Evolutionary conservation across 2,329 filamentous ascomycete species (phyloP).

Genomic region (Aschersonia sp.): DNA sequence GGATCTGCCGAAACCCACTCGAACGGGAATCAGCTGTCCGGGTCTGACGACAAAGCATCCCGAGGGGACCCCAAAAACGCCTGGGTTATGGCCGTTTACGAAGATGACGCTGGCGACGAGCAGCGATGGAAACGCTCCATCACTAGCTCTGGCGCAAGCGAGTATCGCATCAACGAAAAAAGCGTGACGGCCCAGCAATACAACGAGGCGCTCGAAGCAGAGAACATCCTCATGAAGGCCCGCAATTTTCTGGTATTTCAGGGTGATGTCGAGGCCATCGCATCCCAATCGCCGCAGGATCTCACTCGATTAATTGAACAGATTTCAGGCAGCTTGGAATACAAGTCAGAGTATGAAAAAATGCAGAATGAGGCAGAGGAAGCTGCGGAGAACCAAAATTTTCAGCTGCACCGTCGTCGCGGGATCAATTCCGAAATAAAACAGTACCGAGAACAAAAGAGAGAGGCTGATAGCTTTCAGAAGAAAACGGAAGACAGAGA

Average conservation of each 20-base stretch:
- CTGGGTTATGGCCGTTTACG: slow-evolving; percentile 99
- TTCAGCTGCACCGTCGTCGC: slow-evolving; percentile 75
- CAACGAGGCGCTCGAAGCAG: slow-evolving; percentile 78
- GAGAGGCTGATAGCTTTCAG: slow-evolving; percentile 86
- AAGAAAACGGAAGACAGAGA: slow-evolving; percentile 83
- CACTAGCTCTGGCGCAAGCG: slow-evolving; percentile 73
- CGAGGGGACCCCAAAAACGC: slow-evolving; percentile 80
- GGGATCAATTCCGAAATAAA: slow-evolving; percentile 97
- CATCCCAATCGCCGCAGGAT: slow-evolving; percentile 85
- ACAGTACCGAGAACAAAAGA: slow-evolving; percentile 93
- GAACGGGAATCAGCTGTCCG: slow-evolving; percentile 44
- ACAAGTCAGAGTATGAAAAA: slow-evolving; percentile 84
- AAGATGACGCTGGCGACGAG: slow-evolving; percentile 89
- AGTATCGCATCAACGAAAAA: slow-evolving; percentile 93
- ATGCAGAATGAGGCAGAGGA: slow-evolving; percentile 78
- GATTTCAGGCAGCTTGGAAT: slow-evolving; percentile 89
- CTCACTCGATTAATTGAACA: slow-evolving; percentile 90
- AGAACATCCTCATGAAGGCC: slow-evolving; percentile 96
- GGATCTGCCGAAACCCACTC: slow-evolving; percentile 56
- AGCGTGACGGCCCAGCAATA: slow-evolving; percentile 82
- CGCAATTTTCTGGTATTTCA: slow-evolving; percentile 98
- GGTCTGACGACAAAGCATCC: slow-evolving; percentile 48
- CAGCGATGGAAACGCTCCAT: slow-evolving; percentile 94
- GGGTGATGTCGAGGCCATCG: slow-evolving; percentile 93
- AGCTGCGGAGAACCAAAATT: slow-evolving; percentile 75